Conservation (phyloP, 345 rosid species). For the Eucalyptus shirleyi region DNA sequence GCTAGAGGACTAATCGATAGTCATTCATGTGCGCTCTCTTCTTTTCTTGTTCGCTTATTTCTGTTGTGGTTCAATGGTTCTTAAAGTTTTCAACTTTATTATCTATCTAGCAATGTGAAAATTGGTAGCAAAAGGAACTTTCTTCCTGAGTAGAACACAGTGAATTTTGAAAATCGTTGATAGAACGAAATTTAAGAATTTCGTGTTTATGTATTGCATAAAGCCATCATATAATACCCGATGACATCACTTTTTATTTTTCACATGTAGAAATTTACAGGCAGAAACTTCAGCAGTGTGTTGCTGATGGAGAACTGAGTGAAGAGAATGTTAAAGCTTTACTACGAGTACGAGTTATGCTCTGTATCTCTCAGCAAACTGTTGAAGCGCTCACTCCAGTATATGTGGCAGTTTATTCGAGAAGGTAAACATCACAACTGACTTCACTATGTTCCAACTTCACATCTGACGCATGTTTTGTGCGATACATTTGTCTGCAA, state of each 20-base stretch:
- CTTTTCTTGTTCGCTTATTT: not conserved
- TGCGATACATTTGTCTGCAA: not conserved
- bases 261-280: constrained; percentile 61
- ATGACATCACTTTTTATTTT: not conserved
- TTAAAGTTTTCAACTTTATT: not conserved
- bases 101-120: too few relatives aligned
- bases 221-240: not conserved
- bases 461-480: not conserved
- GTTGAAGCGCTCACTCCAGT: constrained; percentile 84
- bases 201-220: not conserved
- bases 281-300: constrained; percentile 88
- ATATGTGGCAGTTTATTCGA: constrained; percentile 92
- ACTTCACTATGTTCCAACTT: not conserved
- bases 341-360: constrained; percentile 65
- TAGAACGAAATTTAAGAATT: not conserved
- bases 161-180: not conserved
- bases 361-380: constrained; percentile 84
- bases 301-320: constrained; percentile 71
- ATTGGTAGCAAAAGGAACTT: not conserved
- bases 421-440: constrained; percentile 34
- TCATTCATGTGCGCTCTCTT: not conserved
- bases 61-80: not conserved
- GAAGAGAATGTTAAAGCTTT: constrained; percentile 71
- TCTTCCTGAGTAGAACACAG: not conserved
- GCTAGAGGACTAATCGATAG: not conserved